Conservation (phyloP, 2,329 filamentous ascomycete genomes). For the Beauveria sp. region DNA sequence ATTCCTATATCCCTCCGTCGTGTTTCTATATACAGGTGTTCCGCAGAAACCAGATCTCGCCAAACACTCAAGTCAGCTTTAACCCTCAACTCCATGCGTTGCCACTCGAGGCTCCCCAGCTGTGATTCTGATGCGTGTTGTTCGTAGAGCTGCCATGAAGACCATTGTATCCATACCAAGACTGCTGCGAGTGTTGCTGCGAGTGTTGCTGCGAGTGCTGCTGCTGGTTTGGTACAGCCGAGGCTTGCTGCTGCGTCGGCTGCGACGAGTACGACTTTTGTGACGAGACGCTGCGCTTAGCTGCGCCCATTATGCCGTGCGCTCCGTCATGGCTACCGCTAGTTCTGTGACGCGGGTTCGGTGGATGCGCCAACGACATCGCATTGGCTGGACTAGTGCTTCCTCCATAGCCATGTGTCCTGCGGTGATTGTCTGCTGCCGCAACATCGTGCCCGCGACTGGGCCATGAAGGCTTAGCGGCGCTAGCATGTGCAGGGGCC, state of each 20-base stretch:
- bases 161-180: slow-evolving; percentile 5
- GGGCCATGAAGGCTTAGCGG: not conserved
- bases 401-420: not conserved
- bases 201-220: not conserved
- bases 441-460: not conserved
- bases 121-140: not conserved
- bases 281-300: not conserved
- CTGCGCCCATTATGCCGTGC: not conserved
- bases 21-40: not conserved
- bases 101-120: not conserved
- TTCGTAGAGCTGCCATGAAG: not conserved
- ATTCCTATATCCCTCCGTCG: not conserved
- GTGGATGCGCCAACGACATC: not conserved
- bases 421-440: not conserved
- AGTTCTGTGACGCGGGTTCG: not conserved
- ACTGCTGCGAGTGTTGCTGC: not conserved
- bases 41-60: not conserved
- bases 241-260: not conserved
- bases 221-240: not conserved
- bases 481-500: not conserved
- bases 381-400: not conserved
- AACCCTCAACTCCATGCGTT: not conserved
- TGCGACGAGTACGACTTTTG: not conserved
- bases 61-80: not conserved
- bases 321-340: not conserved